Conservation (phyloP, 257 asterid species). For the Salvia splendens region DNA sequence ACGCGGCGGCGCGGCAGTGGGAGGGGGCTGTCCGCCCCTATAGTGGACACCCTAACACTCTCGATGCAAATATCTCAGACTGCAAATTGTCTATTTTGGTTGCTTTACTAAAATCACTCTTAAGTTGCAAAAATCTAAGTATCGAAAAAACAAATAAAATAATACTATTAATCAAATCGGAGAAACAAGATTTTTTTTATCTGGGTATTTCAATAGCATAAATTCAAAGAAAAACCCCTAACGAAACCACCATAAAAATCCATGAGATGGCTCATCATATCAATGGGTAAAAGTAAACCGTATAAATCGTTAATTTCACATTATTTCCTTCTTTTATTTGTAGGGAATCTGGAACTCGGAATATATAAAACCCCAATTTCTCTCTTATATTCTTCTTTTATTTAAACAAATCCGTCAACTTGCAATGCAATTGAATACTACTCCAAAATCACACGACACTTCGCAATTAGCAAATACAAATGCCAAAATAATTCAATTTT, state of each 20-base stretch:
- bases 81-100: constrained; percentile 4
- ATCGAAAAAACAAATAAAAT: not conserved
- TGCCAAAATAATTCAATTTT: not conserved
- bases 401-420: too few species aligned
- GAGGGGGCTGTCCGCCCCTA: too few species aligned
- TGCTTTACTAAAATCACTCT: not conserved
- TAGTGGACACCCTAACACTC: constrained; percentile 26
- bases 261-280: not conserved
- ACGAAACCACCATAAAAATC: not conserved
- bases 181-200: not conserved
- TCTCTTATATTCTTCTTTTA: too few species aligned
- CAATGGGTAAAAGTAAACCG: not conserved
- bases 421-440: too few species aligned
- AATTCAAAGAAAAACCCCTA: too few species aligned
- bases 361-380: not conserved
- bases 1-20: too few species aligned
- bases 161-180: constrained; percentile 11
- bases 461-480: constrained; percentile 3
- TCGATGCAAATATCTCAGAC: constrained; percentile 12
- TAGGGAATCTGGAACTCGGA: not conserved
- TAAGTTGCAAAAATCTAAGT: not conserved
- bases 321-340: not conserved
- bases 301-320: not conserved
- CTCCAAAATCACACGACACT: too few species aligned
- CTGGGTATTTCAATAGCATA: too few species aligned